Evolutionary conservation across 2,329 filamentous ascomycete genomes (phyloP).

Genomic region (Pseudomassariella vexata): DNA sequence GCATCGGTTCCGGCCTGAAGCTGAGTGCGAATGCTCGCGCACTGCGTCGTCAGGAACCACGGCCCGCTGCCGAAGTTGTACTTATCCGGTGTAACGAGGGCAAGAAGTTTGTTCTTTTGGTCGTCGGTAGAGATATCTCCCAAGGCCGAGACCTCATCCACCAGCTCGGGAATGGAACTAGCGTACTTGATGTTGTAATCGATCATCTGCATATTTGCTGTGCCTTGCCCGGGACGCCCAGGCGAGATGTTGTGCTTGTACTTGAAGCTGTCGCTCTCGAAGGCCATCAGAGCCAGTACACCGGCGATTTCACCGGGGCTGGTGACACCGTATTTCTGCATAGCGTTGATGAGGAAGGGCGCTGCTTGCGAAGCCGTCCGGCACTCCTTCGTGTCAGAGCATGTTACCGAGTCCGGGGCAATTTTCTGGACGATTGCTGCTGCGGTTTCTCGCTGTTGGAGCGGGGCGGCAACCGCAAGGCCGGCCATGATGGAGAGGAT

Average conservation of each 20-base stretch:
- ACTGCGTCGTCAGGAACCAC: conserved; percentile 46
- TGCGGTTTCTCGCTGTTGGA: background rate
- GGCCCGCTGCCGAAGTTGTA: conserved; percentile 48
- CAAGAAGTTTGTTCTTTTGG: conserved; percentile 34
- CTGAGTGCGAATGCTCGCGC: conserved; percentile 24
- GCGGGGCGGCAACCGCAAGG: conserved; percentile 5
- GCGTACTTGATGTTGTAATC: conserved; percentile 42
- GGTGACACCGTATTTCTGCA: conserved; percentile 51
- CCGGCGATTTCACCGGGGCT: conserved; percentile 57
- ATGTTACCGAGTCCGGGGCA: conserved; percentile 50
- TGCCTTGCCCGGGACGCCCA: conserved; percentile 64
- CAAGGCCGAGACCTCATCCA: conserved; percentile 23
- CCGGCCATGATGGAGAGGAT: conserved; percentile 6
- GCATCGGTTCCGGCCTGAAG: conserved; percentile 32
- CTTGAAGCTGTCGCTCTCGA: conserved; percentile 64
- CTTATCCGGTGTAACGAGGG: conserved; percentile 39
- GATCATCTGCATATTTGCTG: conserved; percentile 49
- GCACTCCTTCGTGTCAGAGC: conserved; percentile 54
- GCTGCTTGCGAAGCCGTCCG: conserved; percentile 58
- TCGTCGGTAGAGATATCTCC: conserved; percentile 17
- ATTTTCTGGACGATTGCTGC: conserved; percentile 40
- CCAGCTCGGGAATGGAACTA: conserved; percentile 32
- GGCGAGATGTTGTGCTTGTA: conserved; percentile 62
- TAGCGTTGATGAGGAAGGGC: conserved; percentile 47
- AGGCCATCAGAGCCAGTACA: conserved; percentile 63